phyloP scores from a whole-genome alignment of 192 early-diverging fungal genomes.

The Umbelopsis ramanniana region DNA sequence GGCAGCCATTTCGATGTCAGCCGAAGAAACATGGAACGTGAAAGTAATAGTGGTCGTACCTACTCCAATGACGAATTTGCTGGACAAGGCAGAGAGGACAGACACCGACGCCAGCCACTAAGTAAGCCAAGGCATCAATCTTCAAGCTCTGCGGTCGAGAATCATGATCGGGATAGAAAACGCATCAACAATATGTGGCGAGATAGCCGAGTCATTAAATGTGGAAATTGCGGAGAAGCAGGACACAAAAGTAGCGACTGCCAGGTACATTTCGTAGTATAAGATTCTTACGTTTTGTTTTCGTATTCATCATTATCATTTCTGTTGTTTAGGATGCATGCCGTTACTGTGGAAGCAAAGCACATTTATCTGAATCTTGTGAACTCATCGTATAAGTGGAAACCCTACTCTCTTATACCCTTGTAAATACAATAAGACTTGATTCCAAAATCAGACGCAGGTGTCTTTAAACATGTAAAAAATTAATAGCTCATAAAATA shows the following conservation, averaged over 20 bases:
- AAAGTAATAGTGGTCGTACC: background rate
- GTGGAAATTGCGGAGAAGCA: conserved; percentile 55
- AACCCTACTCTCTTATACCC: background rate
- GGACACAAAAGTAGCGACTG: conserved; percentile 53
- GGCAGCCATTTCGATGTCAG: background rate
- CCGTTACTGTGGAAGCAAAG: conserved; percentile 31
- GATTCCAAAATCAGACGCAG: background rate
- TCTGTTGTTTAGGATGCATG: conserved; percentile 10
- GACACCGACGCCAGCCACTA: background rate
- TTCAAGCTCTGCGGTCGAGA: background rate
- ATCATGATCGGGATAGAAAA: conserved; percentile 26
- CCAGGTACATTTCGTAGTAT: conserved; percentile 21
- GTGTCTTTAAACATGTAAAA: too few species aligned
- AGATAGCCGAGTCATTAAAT: conserved; percentile 38
- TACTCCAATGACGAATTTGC: background rate
- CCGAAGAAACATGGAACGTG: background rate
- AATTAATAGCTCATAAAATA: too few species aligned
- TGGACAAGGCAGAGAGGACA: conserved; percentile 15
- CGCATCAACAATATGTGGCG: conserved; percentile 35
- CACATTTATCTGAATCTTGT: conserved; percentile 31
- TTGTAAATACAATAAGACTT: conserved; percentile 1
- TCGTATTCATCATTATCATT: background rate
- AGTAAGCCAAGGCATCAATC: conserved; percentile 28
- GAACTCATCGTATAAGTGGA: conserved; percentile 13
- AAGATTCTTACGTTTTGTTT: background rate